Conservation (phyloP, 2,329 filamentous ascomycete species). For the Fusarium succisae region DNA sequence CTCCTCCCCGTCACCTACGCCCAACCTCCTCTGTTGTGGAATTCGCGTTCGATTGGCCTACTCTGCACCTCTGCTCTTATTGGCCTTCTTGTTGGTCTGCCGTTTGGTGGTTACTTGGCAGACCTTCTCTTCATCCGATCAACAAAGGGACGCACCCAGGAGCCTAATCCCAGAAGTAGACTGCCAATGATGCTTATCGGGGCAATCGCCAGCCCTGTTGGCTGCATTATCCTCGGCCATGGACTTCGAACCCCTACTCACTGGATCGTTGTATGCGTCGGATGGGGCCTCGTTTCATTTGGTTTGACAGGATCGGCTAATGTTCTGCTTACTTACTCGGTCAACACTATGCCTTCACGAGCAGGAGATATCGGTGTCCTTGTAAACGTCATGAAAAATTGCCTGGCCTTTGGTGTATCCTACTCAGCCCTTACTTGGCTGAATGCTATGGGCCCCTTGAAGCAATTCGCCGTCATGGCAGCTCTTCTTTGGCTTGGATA, state of each 20-base stretch:
- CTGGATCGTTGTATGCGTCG: neutral
- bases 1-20: neutral
- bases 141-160: neutral
- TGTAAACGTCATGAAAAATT: constrained; percentile 12
- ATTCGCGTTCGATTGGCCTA: neutral
- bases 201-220: neutral
- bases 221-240: neutral
- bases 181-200: neutral
- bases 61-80: neutral
- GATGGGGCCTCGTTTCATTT: neutral
- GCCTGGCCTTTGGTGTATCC: neutral
- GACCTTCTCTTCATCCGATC: constrained; percentile 3
- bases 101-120: neutral
- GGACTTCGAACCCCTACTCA: neutral
- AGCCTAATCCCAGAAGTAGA: neutral
- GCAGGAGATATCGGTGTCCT: constrained; percentile 10
- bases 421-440: neutral
- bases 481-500: constrained; percentile 1
- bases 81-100: neutral
- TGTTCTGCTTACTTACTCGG: neutral
- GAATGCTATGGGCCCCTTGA: neutral
- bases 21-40: neutral
- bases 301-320: constrained; percentile 7
- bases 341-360: neutral
- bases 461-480: neutral